phyloP scores from a whole-genome alignment of 805 yeast genomes.

The Lachancea dasiensis region DNA sequence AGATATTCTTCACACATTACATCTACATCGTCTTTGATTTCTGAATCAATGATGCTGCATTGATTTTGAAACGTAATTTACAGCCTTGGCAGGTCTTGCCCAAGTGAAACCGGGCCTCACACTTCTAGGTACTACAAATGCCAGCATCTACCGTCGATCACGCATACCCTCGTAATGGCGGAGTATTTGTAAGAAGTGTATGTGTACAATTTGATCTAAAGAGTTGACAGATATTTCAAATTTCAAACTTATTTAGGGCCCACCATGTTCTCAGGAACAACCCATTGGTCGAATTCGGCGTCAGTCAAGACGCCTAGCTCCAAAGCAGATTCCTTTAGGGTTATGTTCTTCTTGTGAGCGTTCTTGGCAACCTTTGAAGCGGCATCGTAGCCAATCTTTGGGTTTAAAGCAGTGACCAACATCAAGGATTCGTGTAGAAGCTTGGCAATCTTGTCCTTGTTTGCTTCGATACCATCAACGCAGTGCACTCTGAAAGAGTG shows the following conservation, averaged over 20 bases:
- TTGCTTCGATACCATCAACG: conserved; percentile 91
- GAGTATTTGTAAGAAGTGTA: no score
- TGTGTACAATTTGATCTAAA: no score
- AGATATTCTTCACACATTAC: no score
- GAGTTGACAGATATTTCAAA: no score
- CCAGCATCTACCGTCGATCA: no score
- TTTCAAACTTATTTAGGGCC: conserved; percentile 57
- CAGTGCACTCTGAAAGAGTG: conserved; percentile 90
- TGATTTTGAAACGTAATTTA: no score
- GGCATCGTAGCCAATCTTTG: conserved; percentile 96
- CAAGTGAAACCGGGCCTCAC: no score
- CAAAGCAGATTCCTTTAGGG: conserved; percentile 89
- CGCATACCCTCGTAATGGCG: no score
- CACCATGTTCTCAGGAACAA: conserved; percentile 95
- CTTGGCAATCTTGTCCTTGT: conserved; percentile 79
- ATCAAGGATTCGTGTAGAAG: conserved; percentile 89
- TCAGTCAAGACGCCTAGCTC: conserved; percentile 80
- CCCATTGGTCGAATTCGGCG: conserved; percentile 94
- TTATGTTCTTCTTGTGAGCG: conserved; percentile 96
- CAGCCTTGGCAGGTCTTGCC: no score
- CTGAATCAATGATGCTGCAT: no score
- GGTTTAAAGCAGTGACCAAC: conserved; percentile 98
- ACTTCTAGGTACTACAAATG: no score
- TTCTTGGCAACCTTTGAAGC: conserved; percentile 98
- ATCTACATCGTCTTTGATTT: no score